phyloP scores from a whole-genome alignment of 148 eudicot genomes.

The Cornus florida region DNA sequence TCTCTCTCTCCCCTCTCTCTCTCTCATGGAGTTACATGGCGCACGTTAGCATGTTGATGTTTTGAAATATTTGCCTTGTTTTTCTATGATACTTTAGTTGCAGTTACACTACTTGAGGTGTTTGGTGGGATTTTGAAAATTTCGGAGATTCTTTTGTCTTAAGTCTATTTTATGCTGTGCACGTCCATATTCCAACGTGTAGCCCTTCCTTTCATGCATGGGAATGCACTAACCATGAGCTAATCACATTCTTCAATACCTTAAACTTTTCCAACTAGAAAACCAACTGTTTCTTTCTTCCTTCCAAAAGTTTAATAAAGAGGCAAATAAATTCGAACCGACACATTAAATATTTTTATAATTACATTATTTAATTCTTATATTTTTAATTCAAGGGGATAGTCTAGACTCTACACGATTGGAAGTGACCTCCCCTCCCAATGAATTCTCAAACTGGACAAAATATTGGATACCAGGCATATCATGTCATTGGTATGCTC shows the following conservation, averaged over 20 bases:
- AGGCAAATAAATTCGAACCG: not conserved
- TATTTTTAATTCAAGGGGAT: too few relatives aligned
- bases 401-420: too few relatives aligned
- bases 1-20: not conserved
- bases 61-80: not conserved
- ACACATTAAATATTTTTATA: not conserved
- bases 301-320: not conserved
- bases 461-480: too few relatives aligned
- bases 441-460: too few relatives aligned
- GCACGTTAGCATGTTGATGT: not conserved
- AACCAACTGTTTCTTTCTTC: not conserved
- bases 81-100: not conserved
- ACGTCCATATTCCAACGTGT: not conserved
- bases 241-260: not conserved
- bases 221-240: constrained; percentile 9
- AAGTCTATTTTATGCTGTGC: not conserved
- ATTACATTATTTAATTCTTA: too few relatives aligned
- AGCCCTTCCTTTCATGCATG: constrained; percentile 7
- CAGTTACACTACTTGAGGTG: not conserved
- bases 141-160: not conserved
- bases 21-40: not conserved
- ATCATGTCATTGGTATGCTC: too few relatives aligned
- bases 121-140: not conserved
- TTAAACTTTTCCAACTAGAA: not conserved
- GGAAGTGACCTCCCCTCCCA: too few relatives aligned